These are phyloP conservation scores for Chytriomyces sp. DNA, from an alignment of 192 early-diverging fungal genomes.

Conservation along the genomic window DNA sequence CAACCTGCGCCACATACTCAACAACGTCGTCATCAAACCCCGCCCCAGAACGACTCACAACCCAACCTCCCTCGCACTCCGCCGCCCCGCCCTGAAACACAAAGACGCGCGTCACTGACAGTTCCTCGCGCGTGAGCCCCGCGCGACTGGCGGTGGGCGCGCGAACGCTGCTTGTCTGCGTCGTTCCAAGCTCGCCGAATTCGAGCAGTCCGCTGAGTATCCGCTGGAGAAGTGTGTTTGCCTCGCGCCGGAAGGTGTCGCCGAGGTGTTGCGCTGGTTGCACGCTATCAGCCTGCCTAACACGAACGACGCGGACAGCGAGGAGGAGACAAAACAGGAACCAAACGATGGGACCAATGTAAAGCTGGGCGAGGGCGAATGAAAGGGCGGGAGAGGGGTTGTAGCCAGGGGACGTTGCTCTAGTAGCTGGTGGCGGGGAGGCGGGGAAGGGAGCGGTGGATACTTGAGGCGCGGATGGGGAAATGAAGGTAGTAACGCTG, in stretches of 20 bases:
- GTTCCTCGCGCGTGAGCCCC: constrained; percentile 1
- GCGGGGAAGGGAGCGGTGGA: too few relatives aligned
- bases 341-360: background rate
- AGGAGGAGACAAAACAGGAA: background rate
- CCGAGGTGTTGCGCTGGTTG: background rate
- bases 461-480: too few relatives aligned
- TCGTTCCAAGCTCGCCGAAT: background rate
- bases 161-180: background rate
- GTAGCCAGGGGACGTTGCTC: too few relatives aligned
- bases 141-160: background rate
- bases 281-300: background rate
- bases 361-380: background rate
- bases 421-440: too few relatives aligned
- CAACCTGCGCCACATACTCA: background rate
- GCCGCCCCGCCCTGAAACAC: background rate
- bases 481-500: too few relatives aligned
- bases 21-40: background rate
- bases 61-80: too few relatives aligned
- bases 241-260: background rate
- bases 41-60: too few relatives aligned
- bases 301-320: background rate
- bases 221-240: background rate
- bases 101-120: constrained; percentile 10
- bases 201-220: background rate
- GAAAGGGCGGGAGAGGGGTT: background rate